These are phyloP conservation scores for Diplodia corticola DNA, from an alignment of 2,329 filamentous ascomycete species.

Conservation along the genomic window DNA sequence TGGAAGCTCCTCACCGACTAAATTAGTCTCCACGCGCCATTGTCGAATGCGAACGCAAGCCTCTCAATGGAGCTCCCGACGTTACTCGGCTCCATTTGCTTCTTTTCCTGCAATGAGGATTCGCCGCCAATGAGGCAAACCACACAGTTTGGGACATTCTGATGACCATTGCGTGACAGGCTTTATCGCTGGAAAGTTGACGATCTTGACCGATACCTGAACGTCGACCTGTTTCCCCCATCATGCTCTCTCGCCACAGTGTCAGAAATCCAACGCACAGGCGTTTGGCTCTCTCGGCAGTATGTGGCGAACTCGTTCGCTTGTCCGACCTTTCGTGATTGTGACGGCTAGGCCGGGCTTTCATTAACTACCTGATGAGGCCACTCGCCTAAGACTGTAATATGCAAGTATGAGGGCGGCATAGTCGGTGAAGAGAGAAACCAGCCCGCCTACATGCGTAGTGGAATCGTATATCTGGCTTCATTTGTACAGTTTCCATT, in stretches of 20 bases:
- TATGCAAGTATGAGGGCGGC: too few species aligned
- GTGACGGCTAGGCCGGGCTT: not conserved
- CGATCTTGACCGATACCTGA: not conserved
- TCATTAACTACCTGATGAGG: not conserved
- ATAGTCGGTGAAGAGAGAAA: too few species aligned
- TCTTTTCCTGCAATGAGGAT: not conserved
- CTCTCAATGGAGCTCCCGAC: not conserved
- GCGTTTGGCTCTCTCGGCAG: not conserved
- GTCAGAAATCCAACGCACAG: not conserved
- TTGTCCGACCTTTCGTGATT: not conserved
- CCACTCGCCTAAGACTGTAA: too few species aligned
- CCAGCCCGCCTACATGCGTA: too few species aligned
- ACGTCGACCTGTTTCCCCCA: not conserved
- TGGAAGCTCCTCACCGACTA: slow-evolving; percentile 7
- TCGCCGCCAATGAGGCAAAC: not conserved
- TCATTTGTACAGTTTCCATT: too few species aligned
- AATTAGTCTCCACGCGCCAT: not conserved
- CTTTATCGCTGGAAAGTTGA: not conserved
- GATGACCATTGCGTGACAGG: not conserved
- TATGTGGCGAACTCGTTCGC: not conserved
- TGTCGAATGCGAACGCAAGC: not conserved
- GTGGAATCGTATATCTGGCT: too few species aligned
- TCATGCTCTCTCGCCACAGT: not conserved
- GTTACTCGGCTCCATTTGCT: not conserved
- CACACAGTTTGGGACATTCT: not conserved